A percentile compares a stretch with the other conserved stretches of the same genome.
These are phyloP conservation scores for Cucurbita ficifolia DNA, from an alignment of 306 rosid genomes.

Conservation along the genomic window DNA sequence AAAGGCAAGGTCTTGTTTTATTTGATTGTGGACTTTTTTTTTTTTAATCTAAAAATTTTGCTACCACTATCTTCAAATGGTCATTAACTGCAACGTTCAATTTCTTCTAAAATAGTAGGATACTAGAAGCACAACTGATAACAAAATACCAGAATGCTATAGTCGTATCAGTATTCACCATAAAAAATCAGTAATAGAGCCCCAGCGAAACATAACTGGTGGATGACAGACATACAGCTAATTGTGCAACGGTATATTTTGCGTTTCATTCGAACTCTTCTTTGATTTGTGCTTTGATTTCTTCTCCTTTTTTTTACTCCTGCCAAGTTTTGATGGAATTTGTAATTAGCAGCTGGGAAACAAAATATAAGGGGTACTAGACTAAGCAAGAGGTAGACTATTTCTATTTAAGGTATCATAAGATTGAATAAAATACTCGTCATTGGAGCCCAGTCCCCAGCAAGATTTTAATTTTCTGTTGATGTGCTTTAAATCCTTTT, in stretches of 20 bases:
- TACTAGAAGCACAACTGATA: not conserved
- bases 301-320: slow-evolving; percentile 84
- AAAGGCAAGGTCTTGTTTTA: too few species aligned
- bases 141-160: not conserved
- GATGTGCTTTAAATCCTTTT: slow-evolving; percentile 80
- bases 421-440: slow-evolving; percentile 46
- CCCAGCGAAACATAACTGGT: not conserved
- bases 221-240: slow-evolving; percentile 13
- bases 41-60: not conserved
- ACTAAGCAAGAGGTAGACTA: not conserved
- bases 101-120: not conserved
- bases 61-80: not conserved
- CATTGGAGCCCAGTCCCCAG: slow-evolving; percentile 76
- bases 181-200: not conserved
- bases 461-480: slow-evolving; percentile 73
- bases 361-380: not conserved
- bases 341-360: not conserved
- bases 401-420: slow-evolving; percentile 3
- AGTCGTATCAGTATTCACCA: not conserved
- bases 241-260: slow-evolving; percentile 11
- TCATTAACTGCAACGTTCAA: not conserved
- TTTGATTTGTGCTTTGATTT: slow-evolving; percentile 88
- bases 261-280: slow-evolving; percentile 47
- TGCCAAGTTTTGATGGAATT: slow-evolving; percentile 15
- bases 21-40: too few species aligned